Base-by-base conservation (phyloP, 208 protist genomes). In the Angomonas ambiguus region DNA sequence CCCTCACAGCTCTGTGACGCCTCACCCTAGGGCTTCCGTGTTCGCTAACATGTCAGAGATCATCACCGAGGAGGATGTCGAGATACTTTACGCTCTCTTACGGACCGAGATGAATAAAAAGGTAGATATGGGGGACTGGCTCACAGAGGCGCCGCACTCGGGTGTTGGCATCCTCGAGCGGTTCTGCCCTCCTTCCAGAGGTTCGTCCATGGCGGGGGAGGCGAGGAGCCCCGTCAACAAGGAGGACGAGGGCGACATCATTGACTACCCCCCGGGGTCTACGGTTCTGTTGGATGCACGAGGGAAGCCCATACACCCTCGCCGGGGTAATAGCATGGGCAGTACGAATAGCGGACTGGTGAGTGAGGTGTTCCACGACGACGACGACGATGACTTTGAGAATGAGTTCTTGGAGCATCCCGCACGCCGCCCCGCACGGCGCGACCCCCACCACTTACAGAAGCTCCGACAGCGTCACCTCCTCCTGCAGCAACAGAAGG, bases 401-500 rank as follows among this genome's bases (percentile, higher is more conserved):
- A 13, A 41, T 13, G 35, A 5, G 8, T 41, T 41, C 35, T 13
- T 41, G 8, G 8, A 13, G 8, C 35, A 13, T 13, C 35, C 35
- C 35, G 35, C 35, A 5, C 35, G 8, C 35, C 35, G 35, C 13
- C 35, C 35, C 35, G 5, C 35, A 18, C 35, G 13, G 35, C 35
- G 35, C 35, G 35, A 13, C 59, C 77, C 69, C 20, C 57, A 65
- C 8, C 71, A 74, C 28, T 71, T 79, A 66, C 76, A 87, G 64
- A 68, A 65, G 57, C 35, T 76, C 31, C 78, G 76, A 3, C 70
- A 69, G 0, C 82, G 88, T 38, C 62, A 69, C 34, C 42, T 81
- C 55, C 59, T 74, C 31, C 79, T 74, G n/a, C 42, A 71, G 31
- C 82, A 87, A 67, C 77, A 76, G 58, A 73, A 83, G 0, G 69